Evolutionary conservation across 1,139 yeast species (phyloP), one percentile per base, ranked within the genome.

Genomic region (Yamadazyma dushanensis): DNA sequence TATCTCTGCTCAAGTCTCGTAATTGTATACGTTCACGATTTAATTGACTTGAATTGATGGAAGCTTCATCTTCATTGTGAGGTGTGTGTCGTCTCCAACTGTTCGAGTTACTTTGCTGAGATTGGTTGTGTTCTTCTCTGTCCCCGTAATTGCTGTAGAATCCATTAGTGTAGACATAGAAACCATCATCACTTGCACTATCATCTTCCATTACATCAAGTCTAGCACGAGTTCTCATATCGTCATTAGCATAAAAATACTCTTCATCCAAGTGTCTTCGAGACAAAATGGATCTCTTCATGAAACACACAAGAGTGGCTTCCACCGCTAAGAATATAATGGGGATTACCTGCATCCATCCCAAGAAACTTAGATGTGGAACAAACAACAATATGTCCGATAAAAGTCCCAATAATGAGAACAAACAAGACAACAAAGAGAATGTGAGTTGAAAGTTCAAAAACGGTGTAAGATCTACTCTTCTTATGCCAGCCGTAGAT

Each of bases 321-420:
- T 60, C 57, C 3, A 68, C 41, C 3, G 73, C 63, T 40, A 66
- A 50, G 11, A 59, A 50, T 19, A 67, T 53, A 3, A 68, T 60
- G 3, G 76, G 75, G 6, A 66, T 46, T 21, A 70, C 49, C 43
- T 70, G 73, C 26, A 70, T 44, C 76, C 76, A 70, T 8, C 76
- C 76, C 31, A 70, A 47, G 39, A 57, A 70, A 31, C 68, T 60
- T 22, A 70, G 50, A 38, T 61, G 56, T 6, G 75, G 73, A 6
- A 63, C 58, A 39, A 70, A 70, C 3, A 70, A 49, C 9, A 70
- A 47, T 16, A 70, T 60, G 40, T 70, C 76, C 1, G 69, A 66
- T 28, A 70, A 49, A 31, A 70, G 61, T 6, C 69, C 75, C 21
- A 70, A 50, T 17, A 70, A 51, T 1, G 67, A 60, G 41, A 63